Evolutionary conservation across 208 protist species (phyloP).

Genomic region (Leishmania arabica): DNA sequence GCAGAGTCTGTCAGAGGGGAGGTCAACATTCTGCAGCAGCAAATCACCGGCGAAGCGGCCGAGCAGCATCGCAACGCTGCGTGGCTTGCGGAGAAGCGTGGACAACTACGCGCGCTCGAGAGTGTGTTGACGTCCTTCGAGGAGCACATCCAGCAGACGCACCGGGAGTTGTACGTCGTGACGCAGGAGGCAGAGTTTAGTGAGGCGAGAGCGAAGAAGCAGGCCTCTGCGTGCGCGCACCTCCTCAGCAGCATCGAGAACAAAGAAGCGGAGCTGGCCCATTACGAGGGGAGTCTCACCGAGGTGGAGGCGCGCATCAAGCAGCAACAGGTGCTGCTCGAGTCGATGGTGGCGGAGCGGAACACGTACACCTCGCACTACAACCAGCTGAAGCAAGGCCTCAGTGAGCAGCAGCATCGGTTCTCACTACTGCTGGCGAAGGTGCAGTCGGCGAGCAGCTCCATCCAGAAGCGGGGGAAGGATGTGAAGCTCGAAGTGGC

Average conservation of each 20-base stretch:
- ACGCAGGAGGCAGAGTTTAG: conserved; percentile 91
- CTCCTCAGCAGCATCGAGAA: conserved; percentile 91
- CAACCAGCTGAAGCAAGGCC: conserved; percentile 93
- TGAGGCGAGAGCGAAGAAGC: conserved; percentile 67
- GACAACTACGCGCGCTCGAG: conserved; percentile 89
- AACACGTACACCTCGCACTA: conserved; percentile 97
- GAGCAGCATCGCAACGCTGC: conserved; percentile 67
- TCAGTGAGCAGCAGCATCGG: conserved; percentile 93
- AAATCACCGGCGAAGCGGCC: conserved; percentile 57
- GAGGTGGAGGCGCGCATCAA: conserved; percentile 67
- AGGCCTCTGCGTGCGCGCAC: conserved; percentile 67
- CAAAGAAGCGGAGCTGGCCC: conserved; percentile 71
- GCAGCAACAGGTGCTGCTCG: conserved; percentile 86
- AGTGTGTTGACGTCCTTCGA: conserved; percentile 84
- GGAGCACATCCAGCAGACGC: conserved; percentile 84
- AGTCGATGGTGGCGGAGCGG: conserved; percentile 94
- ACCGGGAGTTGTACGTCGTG: conserved; percentile 84
- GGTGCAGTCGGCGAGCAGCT: conserved; percentile 92
- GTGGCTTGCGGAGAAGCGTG: conserved; percentile 83
- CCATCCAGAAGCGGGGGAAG: conserved; percentile 87
- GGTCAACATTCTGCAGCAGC: conserved; percentile 80
- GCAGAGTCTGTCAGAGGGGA: conserved; percentile 47
- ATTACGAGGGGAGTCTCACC: conserved; percentile 80
- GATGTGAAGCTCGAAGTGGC: conserved; percentile 46
- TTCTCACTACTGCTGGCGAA: conserved; percentile 96